Conservation (phyloP, 208 protist genomes). For the Blastocrithidia nonstop region DNA sequence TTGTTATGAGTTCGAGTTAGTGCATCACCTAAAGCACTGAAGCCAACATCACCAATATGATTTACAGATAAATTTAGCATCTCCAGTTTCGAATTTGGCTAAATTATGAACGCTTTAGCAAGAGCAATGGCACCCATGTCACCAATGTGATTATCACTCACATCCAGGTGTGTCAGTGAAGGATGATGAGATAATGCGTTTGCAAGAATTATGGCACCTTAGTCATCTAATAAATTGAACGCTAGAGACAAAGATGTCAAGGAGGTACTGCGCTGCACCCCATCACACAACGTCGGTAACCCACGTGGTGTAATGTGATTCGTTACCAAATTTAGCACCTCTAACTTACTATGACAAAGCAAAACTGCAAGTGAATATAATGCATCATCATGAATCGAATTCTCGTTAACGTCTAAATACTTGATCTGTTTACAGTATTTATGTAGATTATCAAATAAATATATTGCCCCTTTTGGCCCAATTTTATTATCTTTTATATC, state of each 20-base stretch:
- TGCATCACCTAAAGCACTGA: conserved; percentile 50
- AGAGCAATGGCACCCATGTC: conserved; percentile 49
- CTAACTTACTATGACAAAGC: conserved; percentile 24
- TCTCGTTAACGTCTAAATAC: conserved; percentile 76
- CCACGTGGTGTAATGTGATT: conserved; percentile 68
- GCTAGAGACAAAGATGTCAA: conserved; percentile 46
- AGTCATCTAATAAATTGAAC: conserved; percentile 66
- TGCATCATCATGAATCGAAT: conserved; percentile 61
- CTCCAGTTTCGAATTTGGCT: conserved; percentile 20
- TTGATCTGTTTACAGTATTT: conserved; percentile 30
- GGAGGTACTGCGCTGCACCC: conserved; percentile 24
- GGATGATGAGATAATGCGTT: conserved; percentile 31
- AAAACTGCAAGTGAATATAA: conserved; percentile 39
- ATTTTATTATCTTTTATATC: conserved; percentile 79
- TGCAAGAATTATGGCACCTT: conserved; percentile 31
- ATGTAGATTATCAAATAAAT: conserved; percentile 47
- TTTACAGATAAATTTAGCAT: conserved; percentile 69
- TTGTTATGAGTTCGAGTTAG: conserved; percentile 33
- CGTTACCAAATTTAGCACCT: conserved; percentile 45
- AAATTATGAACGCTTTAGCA: conserved; percentile 39
- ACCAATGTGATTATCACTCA: conserved; percentile 73
- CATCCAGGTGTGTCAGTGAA: conserved; percentile 33
- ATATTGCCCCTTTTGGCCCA: conserved; percentile 30
- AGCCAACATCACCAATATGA: conserved; percentile 51
- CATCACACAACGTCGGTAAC: conserved; percentile 59